A percentile compares a stretch with the other conserved stretches of the same genome.
phyloP scores from a whole-genome alignment of 2,329 filamentous ascomycete species.

The Sporothrix pallida region DNA sequence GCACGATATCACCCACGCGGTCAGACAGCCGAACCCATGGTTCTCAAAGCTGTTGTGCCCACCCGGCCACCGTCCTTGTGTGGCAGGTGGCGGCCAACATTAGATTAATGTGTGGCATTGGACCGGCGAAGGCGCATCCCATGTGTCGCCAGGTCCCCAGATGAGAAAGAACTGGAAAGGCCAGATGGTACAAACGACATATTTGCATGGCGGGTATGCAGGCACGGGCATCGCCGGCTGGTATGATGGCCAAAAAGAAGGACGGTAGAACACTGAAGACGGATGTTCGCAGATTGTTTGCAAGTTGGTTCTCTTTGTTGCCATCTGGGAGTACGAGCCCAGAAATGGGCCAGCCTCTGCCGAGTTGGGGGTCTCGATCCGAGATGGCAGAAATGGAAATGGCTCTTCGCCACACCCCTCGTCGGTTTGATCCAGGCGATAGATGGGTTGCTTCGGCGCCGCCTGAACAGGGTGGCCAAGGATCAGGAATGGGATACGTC shows the following conservation, averaged over 20 bases:
- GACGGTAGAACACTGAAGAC: neutral
- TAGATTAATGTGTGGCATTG: conserved; percentile 2
- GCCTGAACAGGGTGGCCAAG: neutral
- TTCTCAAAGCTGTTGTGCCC: conserved; percentile 9
- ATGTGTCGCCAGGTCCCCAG: neutral
- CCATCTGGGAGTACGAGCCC: neutral
- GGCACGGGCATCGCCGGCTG: conserved; percentile 17
- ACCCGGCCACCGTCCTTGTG: conserved; percentile 1
- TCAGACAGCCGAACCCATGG: conserved; percentile 22
- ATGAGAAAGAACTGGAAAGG: neutral
- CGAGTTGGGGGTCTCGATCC: neutral
- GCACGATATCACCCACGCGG: conserved; percentile 23
- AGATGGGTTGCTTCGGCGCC: conserved; percentile 9
- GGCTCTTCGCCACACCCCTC: conserved; percentile 1
- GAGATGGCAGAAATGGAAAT: conserved; percentile 11
- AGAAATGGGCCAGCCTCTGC: neutral
- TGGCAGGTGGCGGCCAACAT: conserved; percentile 6
- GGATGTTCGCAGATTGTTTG: neutral
- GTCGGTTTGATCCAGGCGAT: conserved; percentile 18
- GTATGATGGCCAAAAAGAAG: neutral
- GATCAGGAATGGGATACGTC: neutral
- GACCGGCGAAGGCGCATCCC: conserved; percentile 12
- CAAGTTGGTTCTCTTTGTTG: neutral
- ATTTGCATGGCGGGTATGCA: neutral
- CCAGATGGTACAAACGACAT: conserved; percentile 13